Evolutionary conservation across 345 rosid genomes (phyloP).

Genomic region (Eucalyptus grandis): DNA sequence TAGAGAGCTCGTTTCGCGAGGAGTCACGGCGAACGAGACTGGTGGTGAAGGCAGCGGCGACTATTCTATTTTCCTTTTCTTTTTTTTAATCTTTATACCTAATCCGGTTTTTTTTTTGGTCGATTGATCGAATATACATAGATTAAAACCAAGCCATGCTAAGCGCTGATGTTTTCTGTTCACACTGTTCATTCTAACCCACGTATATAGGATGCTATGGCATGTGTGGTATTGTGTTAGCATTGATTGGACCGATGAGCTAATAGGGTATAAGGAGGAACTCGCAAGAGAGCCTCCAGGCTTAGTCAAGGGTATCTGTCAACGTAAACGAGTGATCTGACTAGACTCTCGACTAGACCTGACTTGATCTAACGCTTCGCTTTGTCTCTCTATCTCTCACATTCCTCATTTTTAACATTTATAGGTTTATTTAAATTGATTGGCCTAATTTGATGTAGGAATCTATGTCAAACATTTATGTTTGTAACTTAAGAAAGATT

Average conservation of each 20-base stretch:
- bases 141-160: neutral
- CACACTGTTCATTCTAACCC: neutral
- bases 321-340: rapidly evolving
- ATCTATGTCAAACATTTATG: too few relatives aligned
- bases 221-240: neutral
- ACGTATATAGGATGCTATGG: neutral
- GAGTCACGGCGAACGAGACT: neutral
- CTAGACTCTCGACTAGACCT: rapidly evolving
- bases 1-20: neutral
- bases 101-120: neutral
- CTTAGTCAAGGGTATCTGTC: rapidly evolving
- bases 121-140: neutral
- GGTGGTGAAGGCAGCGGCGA: neutral
- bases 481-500: too few relatives aligned
- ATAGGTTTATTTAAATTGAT: too few relatives aligned
- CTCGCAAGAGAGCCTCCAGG: rapidly evolving
- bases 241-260: neutral
- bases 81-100: neutral
- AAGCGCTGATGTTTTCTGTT: neutral
- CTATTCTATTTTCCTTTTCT: neutral
- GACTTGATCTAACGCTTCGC: rapidly evolving
- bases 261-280: neutral
- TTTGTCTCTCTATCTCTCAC: too few relatives aligned
- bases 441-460: rapidly evolving
- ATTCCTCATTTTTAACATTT: too few relatives aligned